Evolutionary conservation across 2,329 filamentous ascomycete species (phyloP), one percentile per base, ranked within the genome.

Genomic region (Tolypocladium guangdongense): DNA sequence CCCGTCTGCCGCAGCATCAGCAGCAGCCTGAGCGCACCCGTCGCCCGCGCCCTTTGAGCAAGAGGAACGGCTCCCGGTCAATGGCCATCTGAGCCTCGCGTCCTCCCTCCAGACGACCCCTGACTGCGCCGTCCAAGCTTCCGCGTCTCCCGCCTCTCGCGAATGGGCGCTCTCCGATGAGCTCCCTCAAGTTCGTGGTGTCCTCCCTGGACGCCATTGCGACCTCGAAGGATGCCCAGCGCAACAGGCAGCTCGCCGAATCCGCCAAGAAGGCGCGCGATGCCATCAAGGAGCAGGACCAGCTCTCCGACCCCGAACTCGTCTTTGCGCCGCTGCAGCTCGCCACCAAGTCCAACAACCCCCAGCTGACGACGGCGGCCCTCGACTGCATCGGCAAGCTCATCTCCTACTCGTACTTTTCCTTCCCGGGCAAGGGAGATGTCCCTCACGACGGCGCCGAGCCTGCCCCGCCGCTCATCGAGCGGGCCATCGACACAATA

Each of bases 341-440:
- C 43, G 93, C 95, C 49, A 92, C 91, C 37, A 89, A 90, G 67
- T 87, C 90, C 11, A 82, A 85, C 62, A 96, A 89, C 63, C 86
- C 92, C 52, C 83, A 89, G 55, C 78, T 99, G 48, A 88, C 90
- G 56, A 95, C 90, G 24, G 88, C 88, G 38, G 91, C 93, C 7
- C 82, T 99, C 64, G 93, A 99, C 72, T 97, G 92, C 72, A 96
- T 99, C 63, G 93, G 95, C 64, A 99, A 99, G 75, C 84, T 99
- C 58, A 97, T 97, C 67, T 96, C 92, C 64, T 99, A 96, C 70
- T 96, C 93, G 20, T 97, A 97, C 76, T 97, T 99, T 70, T 92
- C 92, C 49, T 82, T 89, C 50, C 81, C 85, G 37, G 76, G 75
- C 51, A 71, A 71, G 24, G 68, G 73, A 53, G 72, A 74, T 48